Conservation (phyloP, 106 monocot genomes). For the Acorus calamus region DNA sequence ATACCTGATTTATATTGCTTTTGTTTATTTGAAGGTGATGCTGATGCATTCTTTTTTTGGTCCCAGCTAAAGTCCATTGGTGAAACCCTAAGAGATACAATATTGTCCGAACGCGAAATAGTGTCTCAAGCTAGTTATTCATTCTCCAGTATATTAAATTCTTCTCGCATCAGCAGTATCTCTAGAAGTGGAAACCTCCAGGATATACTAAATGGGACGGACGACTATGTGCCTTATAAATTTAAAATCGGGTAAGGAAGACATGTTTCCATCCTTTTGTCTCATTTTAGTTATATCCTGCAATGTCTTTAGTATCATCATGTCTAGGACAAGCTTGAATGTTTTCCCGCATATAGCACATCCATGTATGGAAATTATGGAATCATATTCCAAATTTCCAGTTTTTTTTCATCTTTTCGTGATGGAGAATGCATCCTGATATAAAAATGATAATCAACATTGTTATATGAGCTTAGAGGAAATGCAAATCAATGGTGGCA, state of each 20-base stretch:
- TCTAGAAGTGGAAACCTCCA: constrained; percentile 40
- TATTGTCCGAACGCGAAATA: constrained; percentile 25
- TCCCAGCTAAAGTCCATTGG: constrained; percentile 27
- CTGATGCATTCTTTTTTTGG: not conserved
- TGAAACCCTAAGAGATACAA: constrained; percentile 37
- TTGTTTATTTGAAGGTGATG: not conserved
- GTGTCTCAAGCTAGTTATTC: constrained; percentile 35
- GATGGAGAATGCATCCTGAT: too few species aligned
- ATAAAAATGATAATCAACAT: too few species aligned
- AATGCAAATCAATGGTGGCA: too few species aligned
- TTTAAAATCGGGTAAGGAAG: constrained; percentile 48
- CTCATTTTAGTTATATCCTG: not conserved
- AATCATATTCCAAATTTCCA: too few species aligned
- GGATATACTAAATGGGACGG: constrained; percentile 28
- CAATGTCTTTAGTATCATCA: not conserved
- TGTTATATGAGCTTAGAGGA: too few species aligned
- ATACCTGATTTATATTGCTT: too few species aligned
- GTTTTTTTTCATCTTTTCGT: too few species aligned
- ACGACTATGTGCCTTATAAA: constrained; percentile 44
- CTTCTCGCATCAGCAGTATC: constrained; percentile 40
- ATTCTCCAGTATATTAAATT: constrained; percentile 46
- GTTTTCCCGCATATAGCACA: not conserved
- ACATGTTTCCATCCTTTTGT: not conserved
- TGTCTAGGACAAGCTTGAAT: not conserved
- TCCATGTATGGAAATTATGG: too few species aligned